These are phyloP conservation scores for Zymoseptoria brevis DNA, from an alignment of 2,329 filamentous ascomycete species.

Conservation along the genomic window DNA sequence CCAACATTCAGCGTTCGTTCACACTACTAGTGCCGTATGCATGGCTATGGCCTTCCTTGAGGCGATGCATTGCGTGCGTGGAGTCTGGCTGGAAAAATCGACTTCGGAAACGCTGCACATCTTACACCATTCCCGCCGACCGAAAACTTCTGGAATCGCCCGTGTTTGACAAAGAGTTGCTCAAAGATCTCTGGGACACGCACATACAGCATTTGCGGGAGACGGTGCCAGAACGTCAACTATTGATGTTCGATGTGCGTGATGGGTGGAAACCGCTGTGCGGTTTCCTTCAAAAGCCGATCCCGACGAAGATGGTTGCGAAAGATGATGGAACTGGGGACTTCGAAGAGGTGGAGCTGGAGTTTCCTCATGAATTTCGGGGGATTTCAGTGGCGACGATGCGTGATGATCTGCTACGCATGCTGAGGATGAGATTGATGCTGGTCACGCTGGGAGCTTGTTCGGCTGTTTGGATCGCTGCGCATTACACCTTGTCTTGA, in stretches of 20 bases:
- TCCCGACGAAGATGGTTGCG: slow-evolving; percentile 6
- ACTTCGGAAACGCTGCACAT: background rate
- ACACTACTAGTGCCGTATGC: background rate
- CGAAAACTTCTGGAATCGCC: background rate
- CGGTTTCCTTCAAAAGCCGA: slow-evolving; percentile 17
- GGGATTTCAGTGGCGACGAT: background rate
- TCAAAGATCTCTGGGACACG: background rate
- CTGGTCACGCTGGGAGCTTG: background rate
- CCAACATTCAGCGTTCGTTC: background rate
- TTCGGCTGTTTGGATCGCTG: background rate
- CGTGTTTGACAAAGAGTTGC: background rate
- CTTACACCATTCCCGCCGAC: background rate
- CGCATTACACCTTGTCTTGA: background rate
- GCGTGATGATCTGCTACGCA: background rate
- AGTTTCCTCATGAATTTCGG: background rate
- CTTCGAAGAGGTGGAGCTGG: background rate
- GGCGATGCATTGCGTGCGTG: background rate
- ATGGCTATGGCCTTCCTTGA: background rate
- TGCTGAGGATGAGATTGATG: background rate
- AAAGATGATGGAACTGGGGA: background rate
- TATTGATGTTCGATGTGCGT: slow-evolving; percentile 18
- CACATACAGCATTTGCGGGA: background rate
- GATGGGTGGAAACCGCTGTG: slow-evolving; percentile 24
- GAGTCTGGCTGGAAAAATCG: background rate
- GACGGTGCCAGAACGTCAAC: slow-evolving; percentile 12